Evolutionary conservation across 2,329 filamentous ascomycete species (phyloP).

Genomic region (Phaeosphaeria sp.): DNA sequence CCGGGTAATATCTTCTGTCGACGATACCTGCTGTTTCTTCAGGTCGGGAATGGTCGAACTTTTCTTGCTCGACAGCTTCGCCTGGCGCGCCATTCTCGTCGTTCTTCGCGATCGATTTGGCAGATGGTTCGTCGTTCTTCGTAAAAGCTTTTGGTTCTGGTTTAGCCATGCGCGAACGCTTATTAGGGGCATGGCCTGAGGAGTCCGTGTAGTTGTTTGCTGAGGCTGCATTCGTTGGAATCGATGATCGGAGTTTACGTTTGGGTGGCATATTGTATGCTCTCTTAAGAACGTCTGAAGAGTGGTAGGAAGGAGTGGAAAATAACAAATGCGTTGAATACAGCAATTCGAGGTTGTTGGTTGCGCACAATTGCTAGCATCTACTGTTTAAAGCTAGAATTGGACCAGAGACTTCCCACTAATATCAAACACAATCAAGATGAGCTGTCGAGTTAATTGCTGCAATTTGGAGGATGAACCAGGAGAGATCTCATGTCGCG

Average conservation of each 20-base stretch:
- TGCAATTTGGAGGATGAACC: background rate
- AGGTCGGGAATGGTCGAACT: conserved; percentile 47
- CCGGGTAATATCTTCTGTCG: conserved; percentile 75
- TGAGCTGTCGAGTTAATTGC: background rate
- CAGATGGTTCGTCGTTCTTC: conserved; percentile 14
- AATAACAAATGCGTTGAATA: background rate
- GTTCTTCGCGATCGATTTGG: conserved; percentile 16
- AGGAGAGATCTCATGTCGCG: background rate
- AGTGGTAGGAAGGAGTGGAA: background rate
- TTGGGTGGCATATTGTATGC: conserved; percentile 26
- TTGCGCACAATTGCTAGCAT: background rate
- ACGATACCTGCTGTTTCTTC: conserved; percentile 51
- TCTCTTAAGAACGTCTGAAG: background rate
- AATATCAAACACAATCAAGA: too few species aligned
- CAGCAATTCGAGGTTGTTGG: too few species aligned
- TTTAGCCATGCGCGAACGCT: conserved; percentile 44
- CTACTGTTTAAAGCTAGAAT: background rate
- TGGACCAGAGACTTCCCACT: too few species aligned
- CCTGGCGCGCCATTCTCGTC: conserved; percentile 25
- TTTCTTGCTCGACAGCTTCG: conserved; percentile 13
- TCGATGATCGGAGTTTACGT: conserved; percentile 22
- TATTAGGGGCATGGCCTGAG: conserved; percentile 43
- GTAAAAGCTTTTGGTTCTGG: conserved; percentile 33
- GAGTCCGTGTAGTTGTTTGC: conserved; percentile 44
- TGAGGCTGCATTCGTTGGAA: conserved; percentile 40